Conservation (phyloP, 139 green algal species). For the Chlamydomonas incerta region DNA sequence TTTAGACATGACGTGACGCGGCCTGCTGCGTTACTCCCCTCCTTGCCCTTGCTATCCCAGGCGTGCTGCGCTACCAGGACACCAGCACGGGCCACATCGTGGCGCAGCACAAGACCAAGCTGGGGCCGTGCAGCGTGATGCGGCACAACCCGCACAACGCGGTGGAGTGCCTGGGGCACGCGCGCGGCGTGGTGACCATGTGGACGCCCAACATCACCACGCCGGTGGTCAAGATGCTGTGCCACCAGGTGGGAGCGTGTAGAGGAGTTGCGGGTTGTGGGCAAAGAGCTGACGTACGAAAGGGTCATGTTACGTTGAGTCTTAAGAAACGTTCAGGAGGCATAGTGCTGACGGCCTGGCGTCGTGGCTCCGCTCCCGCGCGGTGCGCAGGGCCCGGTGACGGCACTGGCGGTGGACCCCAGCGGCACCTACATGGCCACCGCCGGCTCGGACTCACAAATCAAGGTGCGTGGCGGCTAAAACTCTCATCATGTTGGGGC, state of each 20-base stretch:
- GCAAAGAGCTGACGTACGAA: too few relatives aligned
- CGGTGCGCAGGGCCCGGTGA: constrained; percentile 67
- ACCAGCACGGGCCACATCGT: constrained; percentile 93
- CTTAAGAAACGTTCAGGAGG: too few relatives aligned
- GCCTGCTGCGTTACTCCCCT: not conserved
- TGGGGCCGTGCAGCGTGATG: constrained; percentile 86
- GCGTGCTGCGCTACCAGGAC: constrained; percentile 94
- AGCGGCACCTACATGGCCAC: constrained; percentile 90
- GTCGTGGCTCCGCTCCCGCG: too few relatives aligned
- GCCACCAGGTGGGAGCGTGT: constrained; percentile 72
- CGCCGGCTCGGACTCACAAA: constrained; percentile 80
- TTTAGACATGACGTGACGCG: too few relatives aligned
- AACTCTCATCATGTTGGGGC: too few relatives aligned
- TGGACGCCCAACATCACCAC: constrained; percentile 96
- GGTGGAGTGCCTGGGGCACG: constrained; percentile 88
- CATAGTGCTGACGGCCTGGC: too few relatives aligned
- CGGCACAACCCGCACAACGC: constrained; percentile 92
- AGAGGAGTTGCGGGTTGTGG: too few relatives aligned
- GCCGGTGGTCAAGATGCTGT: constrained; percentile 93
- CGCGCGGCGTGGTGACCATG: constrained; percentile 91
- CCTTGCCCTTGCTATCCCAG: constrained; percentile 24
- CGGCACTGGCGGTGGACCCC: constrained; percentile 81
- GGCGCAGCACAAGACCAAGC: constrained; percentile 83
- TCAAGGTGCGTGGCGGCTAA: constrained; percentile 82
- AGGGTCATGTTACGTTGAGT: too few relatives aligned